Evolutionary conservation across 2,329 filamentous ascomycete species (phyloP).

Genomic region (Acarospora socialis): DNA sequence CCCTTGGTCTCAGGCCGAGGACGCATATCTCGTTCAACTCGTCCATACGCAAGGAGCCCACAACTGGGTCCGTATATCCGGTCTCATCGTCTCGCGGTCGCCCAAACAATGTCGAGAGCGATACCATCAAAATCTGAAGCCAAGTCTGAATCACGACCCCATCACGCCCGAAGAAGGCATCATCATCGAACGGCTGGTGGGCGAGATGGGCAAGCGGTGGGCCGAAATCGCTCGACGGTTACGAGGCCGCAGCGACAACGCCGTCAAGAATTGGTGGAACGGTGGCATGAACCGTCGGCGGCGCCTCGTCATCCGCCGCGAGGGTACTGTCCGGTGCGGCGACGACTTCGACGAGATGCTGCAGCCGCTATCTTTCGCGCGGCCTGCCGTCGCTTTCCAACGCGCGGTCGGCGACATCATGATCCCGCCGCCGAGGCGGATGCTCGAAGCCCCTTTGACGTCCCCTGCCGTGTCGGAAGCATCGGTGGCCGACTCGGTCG

Average conservation of each 20-base stretch:
- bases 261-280: slow-evolving; percentile 98
- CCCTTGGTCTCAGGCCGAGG: slow-evolving; percentile 71
- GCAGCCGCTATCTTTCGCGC: slow-evolving; percentile 19
- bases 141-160: slow-evolving; percentile 55
- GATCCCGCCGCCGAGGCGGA: slow-evolving; percentile 16
- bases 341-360: slow-evolving; percentile 18
- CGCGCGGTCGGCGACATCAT: slow-evolving; percentile 11
- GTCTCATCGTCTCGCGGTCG: slow-evolving; percentile 59
- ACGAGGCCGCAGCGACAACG: slow-evolving; percentile 79
- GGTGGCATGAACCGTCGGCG: slow-evolving; percentile 73
- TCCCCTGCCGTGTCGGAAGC: slow-evolving; percentile 51
- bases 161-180: slow-evolving; percentile 57
- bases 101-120: slow-evolving; percentile 93
- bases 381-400: slow-evolving; percentile 16
- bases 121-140: slow-evolving; percentile 86
- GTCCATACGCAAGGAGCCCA: slow-evolving; percentile 58
- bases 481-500: slow-evolving; percentile 42
- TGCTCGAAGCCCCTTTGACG: slow-evolving; percentile 43
- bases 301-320: slow-evolving; percentile 31
- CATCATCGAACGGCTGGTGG: slow-evolving; percentile 63
- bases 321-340: slow-evolving; percentile 18
- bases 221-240: slow-evolving; percentile 78
- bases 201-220: slow-evolving; percentile 73
- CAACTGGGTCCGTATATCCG: slow-evolving; percentile 83
- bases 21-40: slow-evolving; percentile 53